These are phyloP conservation scores for Limonium bicolor DNA, from an alignment of 148 eudicot genomes.

Conservation along the genomic window DNA sequence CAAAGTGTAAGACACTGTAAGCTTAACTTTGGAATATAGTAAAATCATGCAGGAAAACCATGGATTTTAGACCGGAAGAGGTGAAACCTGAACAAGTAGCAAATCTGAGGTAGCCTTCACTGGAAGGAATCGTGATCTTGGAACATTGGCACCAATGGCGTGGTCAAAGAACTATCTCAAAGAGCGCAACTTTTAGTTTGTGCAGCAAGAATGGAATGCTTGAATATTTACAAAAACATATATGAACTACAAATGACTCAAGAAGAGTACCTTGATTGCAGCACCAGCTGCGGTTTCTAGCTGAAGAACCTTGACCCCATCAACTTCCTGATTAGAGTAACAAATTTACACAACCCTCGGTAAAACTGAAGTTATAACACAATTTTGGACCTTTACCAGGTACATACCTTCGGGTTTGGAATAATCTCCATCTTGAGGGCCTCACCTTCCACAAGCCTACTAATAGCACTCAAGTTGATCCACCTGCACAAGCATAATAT, in stretches of 20 bases:
- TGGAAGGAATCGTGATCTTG: constrained; percentile 97
- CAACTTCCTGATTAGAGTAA: constrained; percentile 64
- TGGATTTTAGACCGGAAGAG: not conserved
- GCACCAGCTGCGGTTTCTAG: constrained; percentile 99
- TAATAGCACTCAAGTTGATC: constrained; percentile 81
- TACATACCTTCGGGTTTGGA: constrained; percentile 92
- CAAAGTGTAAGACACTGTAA: no score
- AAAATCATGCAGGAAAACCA: not conserved
- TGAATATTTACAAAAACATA: no score
- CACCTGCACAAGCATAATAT: constrained; percentile 37
- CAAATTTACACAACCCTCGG: constrained; percentile 1
- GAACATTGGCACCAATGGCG: constrained; percentile 87
- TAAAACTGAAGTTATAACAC: not conserved
- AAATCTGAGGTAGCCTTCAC: constrained; percentile 97
- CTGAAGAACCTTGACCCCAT: constrained; percentile 92
- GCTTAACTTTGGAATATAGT: not conserved
- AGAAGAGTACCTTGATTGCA: constrained; percentile 63
- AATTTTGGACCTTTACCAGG: no score
- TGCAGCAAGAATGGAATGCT: no score
- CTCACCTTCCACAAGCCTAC: constrained; percentile 79
- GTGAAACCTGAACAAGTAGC: constrained; percentile 89
- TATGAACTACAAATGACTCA: not conserved
- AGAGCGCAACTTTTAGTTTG: constrained; percentile 1
- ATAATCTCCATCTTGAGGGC: constrained; percentile 98
- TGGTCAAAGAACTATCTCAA: constrained; percentile 56